phyloP scores from a whole-genome alignment of 306 rosid genomes.

The Vachellia collinsii region DNA sequence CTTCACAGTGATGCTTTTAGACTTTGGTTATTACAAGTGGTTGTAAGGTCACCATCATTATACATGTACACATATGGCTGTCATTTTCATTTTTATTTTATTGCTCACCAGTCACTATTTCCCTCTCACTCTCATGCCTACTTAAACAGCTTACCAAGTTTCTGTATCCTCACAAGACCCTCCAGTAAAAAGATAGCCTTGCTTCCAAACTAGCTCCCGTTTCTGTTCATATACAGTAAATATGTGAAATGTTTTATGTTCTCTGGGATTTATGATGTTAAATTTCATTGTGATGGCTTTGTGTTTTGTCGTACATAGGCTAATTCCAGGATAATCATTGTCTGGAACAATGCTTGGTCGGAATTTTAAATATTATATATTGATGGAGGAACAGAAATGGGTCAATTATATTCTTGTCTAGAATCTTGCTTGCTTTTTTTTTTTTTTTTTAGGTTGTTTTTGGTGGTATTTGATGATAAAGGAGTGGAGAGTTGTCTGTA shows the following conservation, averaged over 20 bases:
- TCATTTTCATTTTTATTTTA: conserved; percentile 48
- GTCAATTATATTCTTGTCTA: conserved; percentile 39
- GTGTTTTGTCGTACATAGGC: conserved; percentile 22
- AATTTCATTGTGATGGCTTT: background rate
- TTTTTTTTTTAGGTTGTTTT: conserved; percentile 30
- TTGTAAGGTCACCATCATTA: conserved; percentile 74
- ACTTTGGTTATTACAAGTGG: conserved; percentile 63
- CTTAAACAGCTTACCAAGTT: conserved; percentile 35
- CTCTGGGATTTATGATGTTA: background rate
- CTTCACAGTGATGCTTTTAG: conserved; percentile 52
- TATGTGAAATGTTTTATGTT: background rate
- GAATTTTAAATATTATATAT: conserved; percentile 20
- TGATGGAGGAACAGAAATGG: conserved; percentile 28
- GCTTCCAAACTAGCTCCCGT: background rate
- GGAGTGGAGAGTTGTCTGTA: conserved; percentile 49
- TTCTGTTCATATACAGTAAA: background rate
- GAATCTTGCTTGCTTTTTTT: conserved; percentile 42
- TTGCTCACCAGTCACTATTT: conserved; percentile 36
- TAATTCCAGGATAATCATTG: background rate
- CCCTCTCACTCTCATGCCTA: conserved; percentile 26
- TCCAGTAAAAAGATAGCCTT: background rate
- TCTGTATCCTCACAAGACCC: conserved; percentile 43
- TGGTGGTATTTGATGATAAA: background rate
- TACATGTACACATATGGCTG: conserved; percentile 37
- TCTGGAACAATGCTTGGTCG: conserved; percentile 7